Percentiles rank a stretch among this genome's conserved stretches.
Evolutionary conservation across 306 rosid species (phyloP).

Genomic region (Psophocarpus tetragonolobus): DNA sequence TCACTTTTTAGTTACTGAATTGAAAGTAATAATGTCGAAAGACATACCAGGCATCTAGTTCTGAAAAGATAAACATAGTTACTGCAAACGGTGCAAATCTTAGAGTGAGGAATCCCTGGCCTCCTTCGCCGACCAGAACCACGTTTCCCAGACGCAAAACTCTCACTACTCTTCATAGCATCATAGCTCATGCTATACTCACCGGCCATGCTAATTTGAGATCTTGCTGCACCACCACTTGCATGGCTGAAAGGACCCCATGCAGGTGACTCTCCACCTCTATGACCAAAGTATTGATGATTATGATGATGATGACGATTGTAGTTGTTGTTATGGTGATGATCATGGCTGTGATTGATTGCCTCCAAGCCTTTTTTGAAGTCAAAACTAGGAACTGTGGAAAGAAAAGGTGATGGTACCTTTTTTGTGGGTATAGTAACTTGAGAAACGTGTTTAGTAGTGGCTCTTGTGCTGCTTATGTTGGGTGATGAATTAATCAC

Average conservation of each 20-base stretch:
- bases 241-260: slow-evolving; percentile 32
- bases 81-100: slow-evolving; percentile 70
- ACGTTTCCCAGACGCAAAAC: slow-evolving; percentile 43
- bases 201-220: neutral
- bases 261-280: neutral
- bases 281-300: neutral
- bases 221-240: slow-evolving; percentile 23
- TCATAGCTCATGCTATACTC: slow-evolving; percentile 37
- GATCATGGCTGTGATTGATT: neutral
- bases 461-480: neutral
- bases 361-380: neutral
- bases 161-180: slow-evolving; percentile 43
- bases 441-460: slow-evolving; percentile 24
- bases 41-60: slow-evolving; percentile 76
- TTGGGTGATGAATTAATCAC: slow-evolving; percentile 34
- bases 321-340: neutral
- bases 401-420: slow-evolving; percentile 22
- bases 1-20: neutral
- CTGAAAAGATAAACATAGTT: slow-evolving; percentile 64
- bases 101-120: slow-evolving; percentile 84
- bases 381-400: slow-evolving; percentile 65
- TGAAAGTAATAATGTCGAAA: neutral
- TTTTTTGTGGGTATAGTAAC: neutral
- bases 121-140: slow-evolving; percentile 46
- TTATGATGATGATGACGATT: neutral